Conservation (phyloP, 371 early-diverging fungal genomes). For the Mycotypha africana region DNA sequence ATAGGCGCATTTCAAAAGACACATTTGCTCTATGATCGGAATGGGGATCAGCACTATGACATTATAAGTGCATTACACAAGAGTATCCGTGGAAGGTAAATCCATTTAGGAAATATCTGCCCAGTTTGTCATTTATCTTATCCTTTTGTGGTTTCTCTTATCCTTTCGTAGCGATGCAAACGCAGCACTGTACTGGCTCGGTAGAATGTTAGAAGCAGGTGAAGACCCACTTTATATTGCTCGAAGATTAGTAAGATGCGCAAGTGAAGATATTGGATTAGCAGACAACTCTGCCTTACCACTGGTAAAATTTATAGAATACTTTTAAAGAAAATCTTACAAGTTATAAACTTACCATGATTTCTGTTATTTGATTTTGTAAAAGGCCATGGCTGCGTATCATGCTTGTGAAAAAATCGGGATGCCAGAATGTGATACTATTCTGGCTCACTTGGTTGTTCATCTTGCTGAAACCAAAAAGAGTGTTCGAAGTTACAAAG, state of each 20-base stretch:
- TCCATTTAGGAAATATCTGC: no score
- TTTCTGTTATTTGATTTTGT: no score
- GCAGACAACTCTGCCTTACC: constrained; percentile 76
- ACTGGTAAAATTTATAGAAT: constrained; percentile 33
- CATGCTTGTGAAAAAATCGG: constrained; percentile 83
- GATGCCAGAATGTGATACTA: constrained; percentile 88
- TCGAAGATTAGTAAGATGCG: constrained; percentile 68
- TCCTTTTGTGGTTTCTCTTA: no score
- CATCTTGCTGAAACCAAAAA: constrained; percentile 80
- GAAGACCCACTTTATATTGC: constrained; percentile 89
- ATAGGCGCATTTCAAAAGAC: constrained; percentile 68
- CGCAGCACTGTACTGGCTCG: constrained; percentile 85
- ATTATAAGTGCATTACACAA: constrained; percentile 87
- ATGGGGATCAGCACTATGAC: constrained; percentile 87
- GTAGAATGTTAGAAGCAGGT: constrained; percentile 83
- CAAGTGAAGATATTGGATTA: constrained; percentile 87
- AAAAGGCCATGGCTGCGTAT: constrained; percentile 63
- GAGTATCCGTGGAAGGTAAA: constrained; percentile 72
- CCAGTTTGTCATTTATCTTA: no score
- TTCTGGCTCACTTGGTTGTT: constrained; percentile 73
- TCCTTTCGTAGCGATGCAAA: constrained; percentile 59
- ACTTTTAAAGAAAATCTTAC: neutral
- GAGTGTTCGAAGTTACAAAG: constrained; percentile 75
- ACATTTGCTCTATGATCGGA: constrained; percentile 74
- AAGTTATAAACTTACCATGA: no score